Base-by-base conservation (phyloP, 306 rosid species). In the Pterocarpus macrocarpus region DNA sequence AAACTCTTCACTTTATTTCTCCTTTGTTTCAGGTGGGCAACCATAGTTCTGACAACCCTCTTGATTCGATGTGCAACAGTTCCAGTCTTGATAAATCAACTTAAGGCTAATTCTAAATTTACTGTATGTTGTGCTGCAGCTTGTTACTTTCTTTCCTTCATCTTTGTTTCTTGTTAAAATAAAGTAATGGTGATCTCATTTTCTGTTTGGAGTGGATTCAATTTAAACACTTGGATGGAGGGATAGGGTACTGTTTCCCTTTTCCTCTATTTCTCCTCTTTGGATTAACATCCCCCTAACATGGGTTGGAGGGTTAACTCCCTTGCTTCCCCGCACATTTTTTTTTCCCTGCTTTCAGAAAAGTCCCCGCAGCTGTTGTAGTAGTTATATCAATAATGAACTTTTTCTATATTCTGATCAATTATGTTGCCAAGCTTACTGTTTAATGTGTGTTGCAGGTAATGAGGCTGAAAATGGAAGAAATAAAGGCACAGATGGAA, bases 11-110 rank as follows among this genome's bases (percentile, higher is more conserved):
- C 61, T 33, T 11, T 53, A 58, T 78, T 44, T 11, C 66, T 78
- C 80, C 53, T 36, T 80, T 79, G 47, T 81, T 85, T 83, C 89
- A 95, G 99, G 99, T 93, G 98, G 98, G 93, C 90, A 47, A 58
- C 92, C 78, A 93, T 95, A 76, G 96, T 70, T 58, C 39, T 92
- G 45, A 82, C 98, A 69, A 90, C 97, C 55, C 57, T 95, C 33
- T 5, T 90, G 81, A 89, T 95, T 83, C 98, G 97, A 68, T 50
- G 80, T 0, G 83, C 87, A 39, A 90, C 96, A 5, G 14, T 88
- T 81, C 98, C 98, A 8, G 89, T 93, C 84, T 61, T 89, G 73
- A 83, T 95, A 71, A 83, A 91, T 88, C 96, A 90, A 85, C 91
- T 90, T 34, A 95, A 95, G 86, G 88, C 98, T 76, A 87, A 94